Conservation (phyloP, 768 basidiomycete species). For the Mrakia gelida region DNA sequence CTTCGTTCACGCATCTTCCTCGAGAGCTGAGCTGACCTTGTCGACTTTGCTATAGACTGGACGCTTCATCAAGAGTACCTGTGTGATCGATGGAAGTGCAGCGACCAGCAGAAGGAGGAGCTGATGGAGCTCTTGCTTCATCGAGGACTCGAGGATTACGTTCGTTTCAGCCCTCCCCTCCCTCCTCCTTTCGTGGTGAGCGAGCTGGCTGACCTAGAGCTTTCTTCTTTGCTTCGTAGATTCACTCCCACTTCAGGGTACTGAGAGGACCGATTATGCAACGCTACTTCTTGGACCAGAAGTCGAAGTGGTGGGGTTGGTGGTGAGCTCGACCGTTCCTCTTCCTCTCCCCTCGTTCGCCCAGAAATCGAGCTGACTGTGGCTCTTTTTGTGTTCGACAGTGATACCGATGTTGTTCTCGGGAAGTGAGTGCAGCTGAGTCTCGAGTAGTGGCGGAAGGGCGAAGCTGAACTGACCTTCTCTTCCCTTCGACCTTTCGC, state of each 20-base stretch:
- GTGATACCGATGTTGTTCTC: conserved; percentile 22
- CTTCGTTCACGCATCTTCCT: background rate
- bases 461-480: background rate
- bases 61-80: conserved; percentile 26
- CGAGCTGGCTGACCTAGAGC: background rate
- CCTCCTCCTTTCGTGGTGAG: background rate
- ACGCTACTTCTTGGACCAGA: conserved; percentile 21
- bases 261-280: conserved; percentile 20
- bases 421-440: conserved; percentile 9
- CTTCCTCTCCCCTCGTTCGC: background rate
- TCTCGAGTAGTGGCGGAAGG: too few species aligned
- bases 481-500: background rate
- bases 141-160: conserved; percentile 12
- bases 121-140: conserved; percentile 3
- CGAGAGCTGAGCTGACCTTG: background rate
- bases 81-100: conserved; percentile 18
- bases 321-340: conserved; percentile 1
- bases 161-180: background rate
- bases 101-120: background rate
- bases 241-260: conserved; percentile 27
- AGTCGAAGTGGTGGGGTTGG: conserved; percentile 28
- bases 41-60: background rate
- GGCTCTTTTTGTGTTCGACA: background rate
- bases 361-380: background rate
- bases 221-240: background rate